Base-by-base conservation (phyloP, 2,329 filamentous ascomycete species). In the Ophiocordyceps australis region DNA sequence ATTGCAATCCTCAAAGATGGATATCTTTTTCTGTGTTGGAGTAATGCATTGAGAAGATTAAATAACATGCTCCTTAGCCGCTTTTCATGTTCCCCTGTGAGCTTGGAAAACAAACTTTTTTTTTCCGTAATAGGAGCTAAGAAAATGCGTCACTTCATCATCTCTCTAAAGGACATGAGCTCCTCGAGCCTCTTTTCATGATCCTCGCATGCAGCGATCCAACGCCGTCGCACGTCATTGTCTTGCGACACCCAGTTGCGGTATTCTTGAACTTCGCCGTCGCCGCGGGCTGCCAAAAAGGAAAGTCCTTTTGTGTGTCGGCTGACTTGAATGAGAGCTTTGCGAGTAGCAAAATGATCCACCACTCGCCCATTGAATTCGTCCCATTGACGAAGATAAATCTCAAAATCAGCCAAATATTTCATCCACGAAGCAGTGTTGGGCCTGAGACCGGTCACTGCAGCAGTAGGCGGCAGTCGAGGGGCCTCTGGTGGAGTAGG, bases 221-320 rank as follows among this genome's bases (percentile, higher is more conserved):
- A 81, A 29, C 62, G 59, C 38, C 57, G 56, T 29, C 71, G 55
- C 5, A 79, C 65, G 24, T 56, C 53, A 34, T 69, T 62, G 40
- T 83, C 77, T 45, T 79, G 66, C 35, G 65, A 61, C 28, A 75
- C 48, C 42, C 65, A 67, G 20, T 50, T 51, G 30, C 68, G 44
- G 41, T 82, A 82, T 28, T 64, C 59, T 11, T 54, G 42, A 14
- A 73, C 55, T 0, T 64, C 68, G 2, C 37, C 34, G 20, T 61
- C 50, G 14, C 58, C 45, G 2, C 44, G 42, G 7, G 46, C 38
- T 17, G 50, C 49, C 12, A 68, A 40, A 45, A 64, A 69, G 2
- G 38, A 39, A 21, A 52, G 49, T 9, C 56, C 60, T 27, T 59
- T 56, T 13, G 50, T 40, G 22, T 45, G 37, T 31, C 55, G 48